phyloP scores from a whole-genome alignment of 169 alveolate genomes.

The Plasmodium gonderi region DNA sequence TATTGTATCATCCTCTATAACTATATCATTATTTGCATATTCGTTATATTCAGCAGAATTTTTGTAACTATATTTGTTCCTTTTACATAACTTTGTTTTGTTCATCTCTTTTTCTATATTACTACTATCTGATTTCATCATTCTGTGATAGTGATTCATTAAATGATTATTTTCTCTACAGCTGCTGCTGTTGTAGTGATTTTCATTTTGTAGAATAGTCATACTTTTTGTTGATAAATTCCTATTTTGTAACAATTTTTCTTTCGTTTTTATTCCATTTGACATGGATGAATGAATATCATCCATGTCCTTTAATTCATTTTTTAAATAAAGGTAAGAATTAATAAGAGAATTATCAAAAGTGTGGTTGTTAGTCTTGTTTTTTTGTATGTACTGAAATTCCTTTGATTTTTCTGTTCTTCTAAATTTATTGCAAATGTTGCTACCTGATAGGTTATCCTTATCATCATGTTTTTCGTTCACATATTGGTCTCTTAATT shows the following conservation, averaged over 20 bases:
- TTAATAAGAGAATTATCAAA: conserved; percentile 21
- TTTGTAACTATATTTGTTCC: not conserved
- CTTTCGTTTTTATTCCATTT: conserved; percentile 1
- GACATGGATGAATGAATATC: not conserved
- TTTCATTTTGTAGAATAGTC: not conserved
- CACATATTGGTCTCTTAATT: not conserved
- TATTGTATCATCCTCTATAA: conserved; percentile 1
- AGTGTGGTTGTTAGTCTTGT: not conserved
- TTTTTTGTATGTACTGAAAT: not conserved
- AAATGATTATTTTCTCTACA: not conserved
- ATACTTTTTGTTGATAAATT: not conserved
- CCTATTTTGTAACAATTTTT: not conserved
- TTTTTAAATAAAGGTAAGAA: not conserved
- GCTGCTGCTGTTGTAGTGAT: not conserved
- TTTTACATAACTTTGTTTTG: not conserved
- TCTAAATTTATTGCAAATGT: not conserved
- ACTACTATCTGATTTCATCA: not conserved
- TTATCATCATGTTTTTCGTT: not conserved
- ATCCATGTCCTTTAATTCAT: not conserved
- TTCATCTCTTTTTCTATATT: not conserved
- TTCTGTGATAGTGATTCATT: not conserved
- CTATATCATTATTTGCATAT: not conserved
- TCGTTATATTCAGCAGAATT: not conserved
- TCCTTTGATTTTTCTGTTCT: not conserved
- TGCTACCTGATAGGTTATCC: not conserved